These are phyloP conservation scores for Acanthamoeba divionensis DNA, from an alignment of 208 protist species.

Conservation along the genomic window DNA sequence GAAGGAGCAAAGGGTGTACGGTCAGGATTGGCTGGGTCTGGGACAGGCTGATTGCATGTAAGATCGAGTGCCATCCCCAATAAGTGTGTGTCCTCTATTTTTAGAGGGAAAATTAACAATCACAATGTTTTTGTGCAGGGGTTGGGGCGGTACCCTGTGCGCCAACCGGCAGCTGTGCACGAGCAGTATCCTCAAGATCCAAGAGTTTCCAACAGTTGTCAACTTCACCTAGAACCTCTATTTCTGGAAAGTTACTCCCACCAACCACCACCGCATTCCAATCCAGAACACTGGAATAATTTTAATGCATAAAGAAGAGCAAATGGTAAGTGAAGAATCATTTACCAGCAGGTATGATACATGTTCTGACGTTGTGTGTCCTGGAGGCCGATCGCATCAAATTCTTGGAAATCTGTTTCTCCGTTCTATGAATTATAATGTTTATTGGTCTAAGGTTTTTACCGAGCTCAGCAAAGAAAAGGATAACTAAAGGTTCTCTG, in stretches of 20 bases:
- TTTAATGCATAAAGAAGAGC: too few species aligned
- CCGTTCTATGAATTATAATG: too few species aligned
- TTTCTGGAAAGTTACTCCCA: constrained; percentile 15
- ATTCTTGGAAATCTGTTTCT: too few species aligned
- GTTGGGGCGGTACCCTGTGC: background rate
- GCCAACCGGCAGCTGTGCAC: background rate
- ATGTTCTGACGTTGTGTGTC: too few species aligned
- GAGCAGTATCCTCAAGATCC: background rate
- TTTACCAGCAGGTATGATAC: too few species aligned
- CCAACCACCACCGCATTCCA: background rate
- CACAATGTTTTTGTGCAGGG: background rate
- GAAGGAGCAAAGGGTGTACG: constrained; percentile 6
- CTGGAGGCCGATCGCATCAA: too few species aligned
- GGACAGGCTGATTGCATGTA: background rate
- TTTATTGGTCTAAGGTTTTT: too few species aligned
- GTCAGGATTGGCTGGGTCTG: constrained; percentile 4
- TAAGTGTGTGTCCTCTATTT: background rate
- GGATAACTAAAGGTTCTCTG: too few species aligned
- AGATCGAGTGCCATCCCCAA: background rate
- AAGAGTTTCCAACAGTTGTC: background rate
- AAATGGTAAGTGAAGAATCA: too few species aligned
- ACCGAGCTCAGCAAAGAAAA: too few species aligned
- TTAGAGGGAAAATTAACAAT: background rate
- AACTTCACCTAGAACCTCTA: background rate
- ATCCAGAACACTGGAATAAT: background rate